Evolutionary conservation across 148 eudicot genomes (phyloP).

Genomic region (Rhododendron henanense): DNA sequence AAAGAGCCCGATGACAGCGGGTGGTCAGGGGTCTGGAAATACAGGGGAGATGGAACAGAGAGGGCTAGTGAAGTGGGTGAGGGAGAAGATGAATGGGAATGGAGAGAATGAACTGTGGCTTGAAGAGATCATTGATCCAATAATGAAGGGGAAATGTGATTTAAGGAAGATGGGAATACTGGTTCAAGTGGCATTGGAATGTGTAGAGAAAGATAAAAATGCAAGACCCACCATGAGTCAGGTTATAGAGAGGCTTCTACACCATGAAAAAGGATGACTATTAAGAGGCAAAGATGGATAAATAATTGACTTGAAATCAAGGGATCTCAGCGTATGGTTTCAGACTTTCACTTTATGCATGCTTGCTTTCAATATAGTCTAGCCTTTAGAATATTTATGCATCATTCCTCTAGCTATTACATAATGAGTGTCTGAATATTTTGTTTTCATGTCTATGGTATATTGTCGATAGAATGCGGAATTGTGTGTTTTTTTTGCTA

Average conservation of each 20-base stretch:
- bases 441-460: too few relatives aligned
- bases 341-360: too few relatives aligned
- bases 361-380: too few relatives aligned
- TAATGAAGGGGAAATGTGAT: conserved; percentile 18
- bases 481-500: too few relatives aligned
- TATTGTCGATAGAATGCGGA: too few relatives aligned
- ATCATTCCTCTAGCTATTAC: too few relatives aligned
- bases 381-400: too few relatives aligned
- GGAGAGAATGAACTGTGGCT: background rate
- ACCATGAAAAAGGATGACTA: background rate
- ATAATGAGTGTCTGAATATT: too few relatives aligned
- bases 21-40: background rate
- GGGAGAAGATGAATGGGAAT: conserved; percentile 9
- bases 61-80: conserved; percentile 23
- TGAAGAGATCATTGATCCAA: conserved; percentile 21
- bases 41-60: too few relatives aligned
- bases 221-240: conserved; percentile 45
- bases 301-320: too few relatives aligned
- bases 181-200: conserved; percentile 30
- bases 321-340: too few relatives aligned
- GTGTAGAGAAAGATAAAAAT: conserved; percentile 34
- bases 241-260: conserved; percentile 18
- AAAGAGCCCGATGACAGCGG: background rate
- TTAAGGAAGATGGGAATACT: conserved; percentile 15
- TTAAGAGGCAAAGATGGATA: too few relatives aligned